Evolutionary conservation across 1,139 yeast species (phyloP).

Genomic region (Pichia inconspicua): DNA sequence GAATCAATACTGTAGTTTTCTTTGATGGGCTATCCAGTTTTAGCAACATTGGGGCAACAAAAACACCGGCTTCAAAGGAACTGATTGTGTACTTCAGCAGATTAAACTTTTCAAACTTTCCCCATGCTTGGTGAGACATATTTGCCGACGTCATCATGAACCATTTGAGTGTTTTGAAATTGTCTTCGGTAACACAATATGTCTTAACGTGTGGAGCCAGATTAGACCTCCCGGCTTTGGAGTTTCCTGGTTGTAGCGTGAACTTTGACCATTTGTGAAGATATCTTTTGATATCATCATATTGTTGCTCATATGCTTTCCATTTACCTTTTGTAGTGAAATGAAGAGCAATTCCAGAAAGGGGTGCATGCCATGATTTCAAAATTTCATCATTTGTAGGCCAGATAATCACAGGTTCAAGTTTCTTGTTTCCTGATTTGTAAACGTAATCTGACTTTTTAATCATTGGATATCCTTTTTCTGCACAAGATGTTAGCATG

Average conservation of each 20-base stretch:
- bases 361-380: conserved; percentile 27
- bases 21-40: conserved; percentile 7
- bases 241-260: conserved; percentile 6
- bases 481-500: conserved; percentile 36
- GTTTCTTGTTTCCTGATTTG: conserved; percentile 26
- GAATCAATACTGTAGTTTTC: conserved; percentile 22
- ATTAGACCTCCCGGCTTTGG: conserved; percentile 27
- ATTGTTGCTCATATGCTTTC: conserved; percentile 23
- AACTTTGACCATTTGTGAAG: conserved; percentile 22
- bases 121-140: conserved; percentile 66
- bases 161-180: conserved; percentile 50
- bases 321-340: conserved; percentile 32
- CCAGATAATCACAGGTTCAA: conserved; percentile 42
- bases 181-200: conserved; percentile 39
- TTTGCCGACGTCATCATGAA: conserved; percentile 61
- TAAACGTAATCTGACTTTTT: conserved; percentile 24
- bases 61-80: conserved; percentile 52
- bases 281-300: conserved; percentile 15
- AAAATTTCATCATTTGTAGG: conserved; percentile 49
- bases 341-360: conserved; percentile 51
- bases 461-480: conserved; percentile 20
- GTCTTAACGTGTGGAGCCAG: conserved; percentile 41
- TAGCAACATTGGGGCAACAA: conserved; percentile 30
- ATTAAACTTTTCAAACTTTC: conserved; percentile 32
- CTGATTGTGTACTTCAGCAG: conserved; percentile 16